A percentile compares a stretch with the other conserved stretches of the same genome.
Evolutionary conservation across 2,329 filamentous ascomycete species (phyloP).

Genomic region (Diaporthe destruens): DNA sequence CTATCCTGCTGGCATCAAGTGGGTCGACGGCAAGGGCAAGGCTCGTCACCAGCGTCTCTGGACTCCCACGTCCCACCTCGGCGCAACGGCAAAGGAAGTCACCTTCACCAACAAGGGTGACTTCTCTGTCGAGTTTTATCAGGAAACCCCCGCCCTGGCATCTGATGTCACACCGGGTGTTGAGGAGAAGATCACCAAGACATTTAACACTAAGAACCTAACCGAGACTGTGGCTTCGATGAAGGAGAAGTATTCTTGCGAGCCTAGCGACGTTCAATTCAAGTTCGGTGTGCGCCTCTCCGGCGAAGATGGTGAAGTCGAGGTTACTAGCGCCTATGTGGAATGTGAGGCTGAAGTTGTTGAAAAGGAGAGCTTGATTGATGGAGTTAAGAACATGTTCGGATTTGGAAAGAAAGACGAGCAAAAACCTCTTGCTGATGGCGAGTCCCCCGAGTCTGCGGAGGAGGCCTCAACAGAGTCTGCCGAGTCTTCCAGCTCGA

Average conservation of each 20-base stretch:
- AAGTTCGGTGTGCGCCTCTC: constrained; percentile 82
- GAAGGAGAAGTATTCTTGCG: constrained; percentile 83
- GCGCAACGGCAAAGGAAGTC: constrained; percentile 83
- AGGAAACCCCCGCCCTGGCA: constrained; percentile 68
- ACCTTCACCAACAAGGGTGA: constrained; percentile 86
- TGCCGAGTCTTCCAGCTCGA: constrained; percentile 50
- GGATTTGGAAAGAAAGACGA: constrained; percentile 94
- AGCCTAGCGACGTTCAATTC: constrained; percentile 81
- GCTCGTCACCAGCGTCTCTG: constrained; percentile 85
- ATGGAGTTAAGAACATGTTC: constrained; percentile 95
- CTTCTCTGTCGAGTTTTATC: constrained; percentile 83
- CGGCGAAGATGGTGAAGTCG: constrained; percentile 81
- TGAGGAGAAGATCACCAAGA: constrained; percentile 71
- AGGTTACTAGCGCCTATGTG: constrained; percentile 79
- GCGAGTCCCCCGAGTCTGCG: constrained; percentile 60
- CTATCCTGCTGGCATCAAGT: constrained; percentile 82
- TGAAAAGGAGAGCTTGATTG: constrained; percentile 85
- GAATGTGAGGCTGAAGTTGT: constrained; percentile 84
- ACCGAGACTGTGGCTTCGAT: constrained; percentile 85
- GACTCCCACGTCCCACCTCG: constrained; percentile 80
- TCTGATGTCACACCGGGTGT: constrained; percentile 56
- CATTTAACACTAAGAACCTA: constrained; percentile 84
- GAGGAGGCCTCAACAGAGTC: constrained; percentile 59
- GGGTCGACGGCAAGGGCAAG: constrained; percentile 76
- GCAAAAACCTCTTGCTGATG: constrained; percentile 79